Base-by-base conservation (phyloP, 2,329 filamentous ascomycete genomes). In the Macroventuria anomochaeta region DNA sequence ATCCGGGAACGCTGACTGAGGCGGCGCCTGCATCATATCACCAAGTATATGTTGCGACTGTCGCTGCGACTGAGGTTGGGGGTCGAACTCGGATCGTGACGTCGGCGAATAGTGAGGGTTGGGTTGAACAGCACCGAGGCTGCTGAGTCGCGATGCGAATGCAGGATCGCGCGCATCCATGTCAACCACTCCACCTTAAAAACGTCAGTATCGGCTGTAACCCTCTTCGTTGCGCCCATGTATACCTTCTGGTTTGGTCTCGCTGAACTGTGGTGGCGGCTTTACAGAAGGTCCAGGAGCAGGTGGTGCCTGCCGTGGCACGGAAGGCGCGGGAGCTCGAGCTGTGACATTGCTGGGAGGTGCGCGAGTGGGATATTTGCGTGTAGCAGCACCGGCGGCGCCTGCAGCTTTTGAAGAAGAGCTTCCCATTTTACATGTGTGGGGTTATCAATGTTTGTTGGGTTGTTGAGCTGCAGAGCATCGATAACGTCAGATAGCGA, bases 71-170 rank as follows among this genome's bases (percentile, higher is more conserved):
- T 64, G 53, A 64, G 64, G 25, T 57, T 67, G 67, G 29, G 73
- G 69, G 56, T 70, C 73, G 58, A 69, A 70, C 37, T 71, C 57
- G 61, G 82, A 83, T 20, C 79, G 79, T 37, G 83, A 85, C 33
- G 81, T 79, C 28, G 79, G 75, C 10, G 83, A 85, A 57, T 80
- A 76, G 21, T 83, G 84, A 2, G 83, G 83, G 54, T 80, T 81
- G 25, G 83, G 83, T 47, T 80, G 80, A 7, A 86, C 84, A 48
- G 83, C 80, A 51, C 84, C 85, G 53, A 87, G 76, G 38, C 75
- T 77, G 64, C 87, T 89, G 58, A 97, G 90, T 60, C 92, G 96
- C 70, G 85, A 88, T 80, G 93, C 89, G 84, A 81, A 93, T 67
- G 82, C 78, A 1, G 84, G 84, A 67, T 87, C 85, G 53, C 80